phyloP scores from a whole-genome alignment of 2,329 filamentous ascomycete species.

The Colletotrichum noveboracense region DNA sequence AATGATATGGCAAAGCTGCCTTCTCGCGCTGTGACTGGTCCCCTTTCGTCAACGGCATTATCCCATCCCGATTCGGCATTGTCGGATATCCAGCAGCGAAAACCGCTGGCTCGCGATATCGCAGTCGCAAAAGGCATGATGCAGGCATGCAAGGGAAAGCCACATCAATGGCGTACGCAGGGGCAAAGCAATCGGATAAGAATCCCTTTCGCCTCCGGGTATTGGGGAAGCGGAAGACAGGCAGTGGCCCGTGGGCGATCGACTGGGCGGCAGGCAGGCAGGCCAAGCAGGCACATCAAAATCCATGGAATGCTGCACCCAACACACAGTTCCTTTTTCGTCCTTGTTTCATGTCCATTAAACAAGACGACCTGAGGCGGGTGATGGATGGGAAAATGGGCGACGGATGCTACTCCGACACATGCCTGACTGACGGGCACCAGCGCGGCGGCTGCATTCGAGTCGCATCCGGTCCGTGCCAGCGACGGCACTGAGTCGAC shows the following conservation, averaged over 20 bases:
- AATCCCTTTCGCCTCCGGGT: neutral
- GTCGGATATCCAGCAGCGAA: neutral
- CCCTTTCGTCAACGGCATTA: slow-evolving; percentile 2
- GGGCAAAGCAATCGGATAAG: neutral
- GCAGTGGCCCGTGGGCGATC: neutral
- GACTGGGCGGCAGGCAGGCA: neutral
- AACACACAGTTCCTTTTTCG: neutral
- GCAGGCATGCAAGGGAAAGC: slow-evolving; percentile 1
- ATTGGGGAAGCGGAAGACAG: neutral
- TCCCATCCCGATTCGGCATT: neutral
- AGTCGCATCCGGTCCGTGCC: slow-evolving; percentile 16
- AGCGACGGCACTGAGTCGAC: slow-evolving; percentile 10
- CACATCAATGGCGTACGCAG: neutral
- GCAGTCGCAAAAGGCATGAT: neutral
- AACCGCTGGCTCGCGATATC: neutral
- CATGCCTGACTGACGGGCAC: neutral
- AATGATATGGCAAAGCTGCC: neutral
- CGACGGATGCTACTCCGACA: neutral
- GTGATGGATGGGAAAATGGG: neutral
- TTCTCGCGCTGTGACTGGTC: slow-evolving; percentile 1
- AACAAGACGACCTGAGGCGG: neutral
- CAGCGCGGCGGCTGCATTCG: slow-evolving; percentile 2
- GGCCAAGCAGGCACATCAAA: neutral
- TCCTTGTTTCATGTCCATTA: slow-evolving; percentile 5
- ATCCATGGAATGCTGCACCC: neutral